Evolutionary conservation across 2,329 filamentous ascomycete genomes (phyloP), one percentile per base, ranked within the genome.

Genomic region (Talaromyces sp.): DNA sequence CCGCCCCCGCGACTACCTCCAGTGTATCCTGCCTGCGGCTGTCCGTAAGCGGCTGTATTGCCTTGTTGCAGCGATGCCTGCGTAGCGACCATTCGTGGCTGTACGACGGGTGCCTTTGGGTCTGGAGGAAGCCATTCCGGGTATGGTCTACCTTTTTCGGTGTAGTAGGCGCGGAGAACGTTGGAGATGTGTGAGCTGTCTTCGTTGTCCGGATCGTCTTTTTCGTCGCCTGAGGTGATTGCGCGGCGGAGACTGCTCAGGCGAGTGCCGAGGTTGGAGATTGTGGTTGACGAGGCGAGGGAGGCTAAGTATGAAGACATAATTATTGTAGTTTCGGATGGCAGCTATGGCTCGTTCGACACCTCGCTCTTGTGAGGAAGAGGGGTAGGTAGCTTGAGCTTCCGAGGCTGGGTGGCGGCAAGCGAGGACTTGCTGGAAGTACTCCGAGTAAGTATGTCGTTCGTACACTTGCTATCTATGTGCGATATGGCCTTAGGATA

Each of bases 131-230:
- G 87, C 93, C 95, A 98, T 69, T 82, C 79, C 0, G 95, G 95
- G 66, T 93, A 90, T 1, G 87, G 83, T 23, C 88, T 87, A 68
- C 89, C 90, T 73, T 96, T 95, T 76, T 98, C 93, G 58, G 82
- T 86, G 82, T 99, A 98, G 83, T 98, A 96, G 69, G 87, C 89
- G 70, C 95, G 90, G 28, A 99, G 86, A 39, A 96, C 92, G 70
- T 95, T 91, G 78, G 91, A 96, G 71, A 98, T 90, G 80, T 98
- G 92, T 2, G 92, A 96, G 79, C 96, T 92, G 79, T 98, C 93
- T 77, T 96, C 79, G 65, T 79, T 75, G 44, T 80, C 78, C 1
- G 78, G 76, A 68, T 79, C 77, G 66, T 79, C 77, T 40, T 69
- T 71, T 65, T 78, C 76, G 62, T 79, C 76, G 64, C 75, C 74